Percentiles rank a stretch among this genome's conserved stretches.
phyloP scores from a whole-genome alignment of 768 basidiomycete genomes.

The Piloderma croceum region DNA sequence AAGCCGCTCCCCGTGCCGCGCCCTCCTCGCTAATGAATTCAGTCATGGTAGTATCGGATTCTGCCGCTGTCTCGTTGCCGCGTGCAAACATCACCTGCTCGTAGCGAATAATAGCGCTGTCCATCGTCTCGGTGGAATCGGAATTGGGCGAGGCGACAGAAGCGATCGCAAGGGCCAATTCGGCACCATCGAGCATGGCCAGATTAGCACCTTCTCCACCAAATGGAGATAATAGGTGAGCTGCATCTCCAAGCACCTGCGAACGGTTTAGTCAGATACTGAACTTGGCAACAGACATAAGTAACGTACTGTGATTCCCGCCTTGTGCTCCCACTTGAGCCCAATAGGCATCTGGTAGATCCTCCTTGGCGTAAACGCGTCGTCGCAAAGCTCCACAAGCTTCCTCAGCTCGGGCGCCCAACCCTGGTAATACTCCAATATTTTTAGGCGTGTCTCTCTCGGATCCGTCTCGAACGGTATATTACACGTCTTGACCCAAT shows the following conservation, averaged over 20 bases:
- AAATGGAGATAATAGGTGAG: slow-evolving; percentile 33
- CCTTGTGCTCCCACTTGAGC: slow-evolving; percentile 8
- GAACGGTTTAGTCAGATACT: no score
- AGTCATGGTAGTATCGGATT: no score
- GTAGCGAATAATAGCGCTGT: not conserved
- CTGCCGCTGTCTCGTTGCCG: not conserved
- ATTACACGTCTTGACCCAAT: slow-evolving; percentile 1
- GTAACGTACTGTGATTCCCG: slow-evolving; percentile 13
- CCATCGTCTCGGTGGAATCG: not conserved
- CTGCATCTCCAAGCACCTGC: slow-evolving; percentile 33
- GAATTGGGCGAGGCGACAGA: not conserved
- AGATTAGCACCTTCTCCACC: slow-evolving; percentile 34
- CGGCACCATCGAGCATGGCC: slow-evolving; percentile 17
- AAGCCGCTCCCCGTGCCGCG: no score
- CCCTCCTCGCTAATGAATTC: no score
- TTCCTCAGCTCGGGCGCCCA: not conserved
- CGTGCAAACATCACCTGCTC: not conserved
- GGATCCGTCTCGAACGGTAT: not conserved
- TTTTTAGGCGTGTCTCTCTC: not conserved
- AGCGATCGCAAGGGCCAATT: not conserved
- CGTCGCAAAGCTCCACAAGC: not conserved
- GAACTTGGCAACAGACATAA: no score
- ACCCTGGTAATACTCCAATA: not conserved
- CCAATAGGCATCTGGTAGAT: not conserved
- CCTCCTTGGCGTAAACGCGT: not conserved